Evolutionary conservation across 805 yeast species (phyloP).

Genomic region (Lipomyces kockii): DNA sequence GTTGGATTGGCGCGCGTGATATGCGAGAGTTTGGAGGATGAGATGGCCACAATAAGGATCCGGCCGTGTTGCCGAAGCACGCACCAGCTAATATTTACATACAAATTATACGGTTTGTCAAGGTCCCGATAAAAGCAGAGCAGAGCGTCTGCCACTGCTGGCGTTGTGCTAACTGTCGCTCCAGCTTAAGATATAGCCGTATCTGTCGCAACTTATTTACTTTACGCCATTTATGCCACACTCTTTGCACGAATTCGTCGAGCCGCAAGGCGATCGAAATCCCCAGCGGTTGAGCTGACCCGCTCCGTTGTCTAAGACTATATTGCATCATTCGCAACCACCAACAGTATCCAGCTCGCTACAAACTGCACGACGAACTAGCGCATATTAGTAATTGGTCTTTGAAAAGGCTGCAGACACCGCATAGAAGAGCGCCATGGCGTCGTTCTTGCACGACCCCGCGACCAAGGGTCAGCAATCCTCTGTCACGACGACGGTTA

Average conservation of each 20-base stretch:
- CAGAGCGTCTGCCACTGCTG: background rate
- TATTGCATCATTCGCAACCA: background rate
- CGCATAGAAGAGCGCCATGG: background rate
- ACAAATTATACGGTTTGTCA: background rate
- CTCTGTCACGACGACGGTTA: background rate
- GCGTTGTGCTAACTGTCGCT: background rate
- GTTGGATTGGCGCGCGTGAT: background rate
- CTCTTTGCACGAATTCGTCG: background rate
- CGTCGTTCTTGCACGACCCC: background rate
- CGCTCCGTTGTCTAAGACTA: background rate
- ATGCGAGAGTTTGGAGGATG: background rate
- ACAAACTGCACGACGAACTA: background rate
- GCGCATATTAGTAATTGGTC: background rate
- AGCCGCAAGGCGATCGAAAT: background rate
- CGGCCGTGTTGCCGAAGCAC: background rate
- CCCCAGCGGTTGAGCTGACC: background rate
- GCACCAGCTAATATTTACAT: background rate
- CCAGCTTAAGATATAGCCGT: background rate
- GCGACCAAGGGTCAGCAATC: background rate
- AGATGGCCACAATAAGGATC: background rate
- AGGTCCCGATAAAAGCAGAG: background rate
- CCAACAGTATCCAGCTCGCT: background rate
- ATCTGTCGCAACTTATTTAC: background rate
- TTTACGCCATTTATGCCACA: background rate
- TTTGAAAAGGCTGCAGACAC: background rate